Conservation (phyloP, 805 yeast genomes). For the Myxozyma monticola region DNA sequence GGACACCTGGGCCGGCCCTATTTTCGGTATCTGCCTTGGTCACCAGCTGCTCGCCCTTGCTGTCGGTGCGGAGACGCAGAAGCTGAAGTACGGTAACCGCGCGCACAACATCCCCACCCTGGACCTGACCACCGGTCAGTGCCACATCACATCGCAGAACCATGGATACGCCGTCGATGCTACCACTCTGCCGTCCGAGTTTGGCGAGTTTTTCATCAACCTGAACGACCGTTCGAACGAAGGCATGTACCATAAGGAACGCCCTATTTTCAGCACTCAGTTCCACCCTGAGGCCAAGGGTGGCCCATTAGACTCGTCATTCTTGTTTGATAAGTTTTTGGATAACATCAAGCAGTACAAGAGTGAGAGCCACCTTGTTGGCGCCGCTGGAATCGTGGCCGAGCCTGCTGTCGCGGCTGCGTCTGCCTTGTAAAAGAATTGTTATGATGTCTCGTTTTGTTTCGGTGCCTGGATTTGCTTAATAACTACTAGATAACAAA, state of each 20-base stretch:
- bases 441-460: background rate
- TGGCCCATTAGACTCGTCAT: constrained; percentile 93
- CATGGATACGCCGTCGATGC: constrained; percentile 98
- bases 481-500: no score
- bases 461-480: background rate
- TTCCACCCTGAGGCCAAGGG: constrained; percentile 99
- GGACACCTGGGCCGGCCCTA: constrained; percentile 69
- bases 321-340: constrained; percentile 87
- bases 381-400: constrained; percentile 4
- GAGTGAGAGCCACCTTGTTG: constrained; percentile 16
- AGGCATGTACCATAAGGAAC: constrained; percentile 87
- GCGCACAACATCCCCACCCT: constrained; percentile 98
- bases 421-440: constrained; percentile 14
- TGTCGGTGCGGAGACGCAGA: constrained; percentile 87
- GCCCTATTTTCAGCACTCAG: constrained; percentile 94
- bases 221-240: constrained; percentile 95
- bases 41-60: constrained; percentile 96
- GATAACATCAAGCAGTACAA: constrained; percentile 63
- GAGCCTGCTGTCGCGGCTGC: constrained; percentile 15
- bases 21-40: constrained; percentile 98
- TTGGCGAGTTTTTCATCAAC: constrained; percentile 86
- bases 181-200: constrained; percentile 67
- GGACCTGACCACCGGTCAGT: constrained; percentile 83
- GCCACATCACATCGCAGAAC: constrained; percentile 98
- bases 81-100: constrained; percentile 97